Evolutionary conservation across 2,329 filamentous ascomycete species (phyloP), one percentile per base, ranked within the genome.

Genomic region (Alternaria consortialis): DNA sequence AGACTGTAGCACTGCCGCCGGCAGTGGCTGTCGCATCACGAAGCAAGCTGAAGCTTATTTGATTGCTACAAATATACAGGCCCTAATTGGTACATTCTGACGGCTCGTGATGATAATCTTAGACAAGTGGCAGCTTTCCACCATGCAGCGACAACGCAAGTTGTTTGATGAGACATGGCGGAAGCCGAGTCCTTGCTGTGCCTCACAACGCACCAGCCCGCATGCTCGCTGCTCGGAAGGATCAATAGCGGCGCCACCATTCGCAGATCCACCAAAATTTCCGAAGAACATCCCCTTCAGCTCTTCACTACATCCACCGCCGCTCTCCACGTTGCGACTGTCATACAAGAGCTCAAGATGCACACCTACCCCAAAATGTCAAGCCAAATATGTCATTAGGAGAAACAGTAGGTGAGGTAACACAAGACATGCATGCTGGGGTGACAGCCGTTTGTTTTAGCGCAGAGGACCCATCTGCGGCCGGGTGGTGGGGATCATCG

Each of bases 381-480:
- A 34, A 58, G 40, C 9, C 36, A 34, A 47, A 56, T 55, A 51
- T 51, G 59, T 58, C 53, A 55, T 64, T 64, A 29, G 59, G 58
- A 55, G 46, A 57, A 47, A 53, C 53, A 57, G 63, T 64, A 57
- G 58, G 59, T 34, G 62, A 63, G 66, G 63, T 73, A 58, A 57
- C 64, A 72, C 70, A 56, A 69, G 72, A 69, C 69, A 69, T 67
- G 64, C 60, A 67, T 62, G 62, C 62, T 65, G 66, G 68, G 62
- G 71, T 74, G 69, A 71, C 74, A 75, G 70, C 73, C 73, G 73
- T 76, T 75, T 70, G 68, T 73, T 68, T 72, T 76, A 72, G 73
- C 68, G 67, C 58, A 27, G 8, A 50, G 54, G 57, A 31, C 44
- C 54, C 65, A 70, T 70, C 66, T 57, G 64, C 70, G 47, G 55